Conservation (phyloP, 2,329 filamentous ascomycete genomes). For the Rhexocercosporidium sp. region DNA sequence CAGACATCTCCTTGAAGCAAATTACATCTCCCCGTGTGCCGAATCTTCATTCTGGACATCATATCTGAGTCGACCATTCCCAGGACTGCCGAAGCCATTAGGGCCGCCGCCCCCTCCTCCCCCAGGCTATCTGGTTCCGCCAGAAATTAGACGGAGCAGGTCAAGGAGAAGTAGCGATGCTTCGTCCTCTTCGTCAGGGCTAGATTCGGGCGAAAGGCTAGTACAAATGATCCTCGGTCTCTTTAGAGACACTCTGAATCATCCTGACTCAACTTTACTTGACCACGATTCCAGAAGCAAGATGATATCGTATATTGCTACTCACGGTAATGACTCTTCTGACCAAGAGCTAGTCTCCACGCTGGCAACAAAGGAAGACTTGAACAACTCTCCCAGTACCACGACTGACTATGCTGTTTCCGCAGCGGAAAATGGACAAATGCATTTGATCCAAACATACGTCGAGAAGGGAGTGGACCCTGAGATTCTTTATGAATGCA, state of each 20-base stretch:
- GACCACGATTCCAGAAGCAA: constrained; percentile 15
- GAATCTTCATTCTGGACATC: constrained; percentile 2
- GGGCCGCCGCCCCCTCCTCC: background rate
- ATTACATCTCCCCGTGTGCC: background rate
- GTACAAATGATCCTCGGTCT: background rate
- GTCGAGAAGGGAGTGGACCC: constrained; percentile 6
- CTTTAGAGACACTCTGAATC: constrained; percentile 11
- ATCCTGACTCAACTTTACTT: background rate
- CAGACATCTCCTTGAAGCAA: background rate
- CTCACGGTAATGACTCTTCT: background rate
- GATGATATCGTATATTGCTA: constrained; percentile 15
- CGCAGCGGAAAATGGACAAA: constrained; percentile 15
- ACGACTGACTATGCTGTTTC: background rate
- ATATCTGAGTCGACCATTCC: background rate
- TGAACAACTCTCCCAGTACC: background rate
- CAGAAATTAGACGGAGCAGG: background rate
- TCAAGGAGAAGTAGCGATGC: background rate
- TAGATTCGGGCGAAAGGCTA: background rate
- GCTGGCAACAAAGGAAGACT: background rate
- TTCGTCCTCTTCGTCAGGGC: background rate
- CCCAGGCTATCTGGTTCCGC: background rate
- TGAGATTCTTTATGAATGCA: constrained; percentile 12
- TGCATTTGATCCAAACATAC: constrained; percentile 12
- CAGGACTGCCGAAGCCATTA: background rate
- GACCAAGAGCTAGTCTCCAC: background rate